phyloP scores from a whole-genome alignment of 2,329 filamentous ascomycete genomes.

The Hypomyces rosellus region DNA sequence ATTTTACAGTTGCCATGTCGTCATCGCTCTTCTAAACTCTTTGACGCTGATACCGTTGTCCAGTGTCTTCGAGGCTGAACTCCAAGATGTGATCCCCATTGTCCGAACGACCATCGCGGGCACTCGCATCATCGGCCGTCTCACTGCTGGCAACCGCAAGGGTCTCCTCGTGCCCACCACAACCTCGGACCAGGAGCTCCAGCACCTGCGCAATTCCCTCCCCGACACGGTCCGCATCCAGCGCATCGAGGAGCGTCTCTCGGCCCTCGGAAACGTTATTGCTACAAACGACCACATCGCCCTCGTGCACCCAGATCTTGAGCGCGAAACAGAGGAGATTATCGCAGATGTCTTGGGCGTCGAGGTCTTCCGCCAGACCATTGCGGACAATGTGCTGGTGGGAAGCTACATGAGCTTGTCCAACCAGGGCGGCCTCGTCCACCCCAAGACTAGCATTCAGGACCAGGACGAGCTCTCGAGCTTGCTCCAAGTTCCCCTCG shows the following conservation, averaged over 20 bases:
- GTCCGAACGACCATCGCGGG: constrained; percentile 95
- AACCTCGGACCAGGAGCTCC: constrained; percentile 95
- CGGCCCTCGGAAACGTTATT: constrained; percentile 94
- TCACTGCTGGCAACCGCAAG: constrained; percentile 95
- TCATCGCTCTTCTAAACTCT: background rate
- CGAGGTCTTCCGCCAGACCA: constrained; percentile 87
- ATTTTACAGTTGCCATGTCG: background rate
- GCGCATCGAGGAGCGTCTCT: constrained; percentile 94
- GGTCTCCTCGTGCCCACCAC: constrained; percentile 93
- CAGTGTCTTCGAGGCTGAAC: constrained; percentile 93
- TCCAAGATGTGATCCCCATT: constrained; percentile 95
- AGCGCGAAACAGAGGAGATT: constrained; percentile 97
- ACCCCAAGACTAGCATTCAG: constrained; percentile 93
- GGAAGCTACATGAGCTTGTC: constrained; percentile 94
- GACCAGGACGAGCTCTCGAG: constrained; percentile 96
- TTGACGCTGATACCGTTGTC: background rate
- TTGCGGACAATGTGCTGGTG: constrained; percentile 94
- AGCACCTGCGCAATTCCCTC: constrained; percentile 91
- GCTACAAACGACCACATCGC: constrained; percentile 96
- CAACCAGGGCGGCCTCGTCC: constrained; percentile 94
- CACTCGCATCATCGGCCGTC: constrained; percentile 88
- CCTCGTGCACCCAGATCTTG: constrained; percentile 89
- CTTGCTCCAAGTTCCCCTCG: constrained; percentile 89
- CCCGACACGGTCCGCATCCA: constrained; percentile 91
- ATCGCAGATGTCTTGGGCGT: constrained; percentile 90